Percentiles rank a stretch among this genome's conserved stretches.
Evolutionary conservation across 1,139 yeast genomes (phyloP).

Genomic region (Kodamaea plutei): DNA sequence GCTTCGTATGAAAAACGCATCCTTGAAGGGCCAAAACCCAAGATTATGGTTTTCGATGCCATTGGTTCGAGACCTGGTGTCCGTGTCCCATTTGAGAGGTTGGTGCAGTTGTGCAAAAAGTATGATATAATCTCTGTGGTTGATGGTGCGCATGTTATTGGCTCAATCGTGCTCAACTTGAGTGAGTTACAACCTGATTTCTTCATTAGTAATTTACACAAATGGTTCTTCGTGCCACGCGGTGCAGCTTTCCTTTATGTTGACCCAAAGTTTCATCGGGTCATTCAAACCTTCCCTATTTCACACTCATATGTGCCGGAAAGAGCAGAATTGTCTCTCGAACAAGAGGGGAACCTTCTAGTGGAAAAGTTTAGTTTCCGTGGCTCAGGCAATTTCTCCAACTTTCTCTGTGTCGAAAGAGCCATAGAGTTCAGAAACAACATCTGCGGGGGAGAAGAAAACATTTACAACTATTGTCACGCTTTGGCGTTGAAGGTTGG

Average conservation of each 20-base stretch:
- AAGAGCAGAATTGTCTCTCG: conserved; percentile 17
- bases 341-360: conserved; percentile 27
- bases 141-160: conserved; percentile 74
- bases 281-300: conserved; percentile 57
- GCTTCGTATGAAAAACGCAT: conserved; percentile 33
- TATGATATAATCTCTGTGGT: conserved; percentile 51
- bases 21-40: conserved; percentile 17
- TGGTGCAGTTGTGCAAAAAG: conserved; percentile 45
- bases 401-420: conserved; percentile 21
- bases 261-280: conserved; percentile 44
- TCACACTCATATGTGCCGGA: conserved; percentile 41
- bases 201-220: conserved; percentile 61
- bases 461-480: conserved; percentile 45
- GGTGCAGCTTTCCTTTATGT: conserved; percentile 61
- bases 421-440: conserved; percentile 52
- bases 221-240: conserved; percentile 62
- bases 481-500: conserved; percentile 44
- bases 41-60: conserved; percentile 54
- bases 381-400: conserved; percentile 35
- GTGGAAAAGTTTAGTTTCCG: conserved; percentile 33
- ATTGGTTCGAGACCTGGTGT: conserved; percentile 65
- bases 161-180: conserved; percentile 49
- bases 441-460: conserved; percentile 60
- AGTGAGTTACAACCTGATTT: conserved; percentile 53
- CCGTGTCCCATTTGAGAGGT: conserved; percentile 49